Percentiles rank a stretch among this genome's conserved stretches.
These are phyloP conservation scores for Globisporangium lucens DNA, from an alignment of 352 stramenopile genomes.

Conservation along the genomic window DNA sequence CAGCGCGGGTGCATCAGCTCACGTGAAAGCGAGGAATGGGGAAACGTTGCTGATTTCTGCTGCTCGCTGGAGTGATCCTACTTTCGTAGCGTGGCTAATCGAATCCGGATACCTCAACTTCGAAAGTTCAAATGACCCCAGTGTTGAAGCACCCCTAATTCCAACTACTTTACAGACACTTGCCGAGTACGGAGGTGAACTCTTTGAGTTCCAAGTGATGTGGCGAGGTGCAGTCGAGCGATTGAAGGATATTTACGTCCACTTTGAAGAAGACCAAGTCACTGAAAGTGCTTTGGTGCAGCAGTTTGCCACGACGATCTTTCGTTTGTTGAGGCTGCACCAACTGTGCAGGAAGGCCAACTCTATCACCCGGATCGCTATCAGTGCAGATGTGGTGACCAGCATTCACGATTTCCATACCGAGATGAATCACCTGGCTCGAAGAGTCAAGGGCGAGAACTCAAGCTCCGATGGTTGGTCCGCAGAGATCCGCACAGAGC, in stretches of 20 bases:
- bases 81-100: background rate
- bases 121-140: background rate
- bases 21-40: conserved; percentile 5
- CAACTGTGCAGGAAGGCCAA: conserved; percentile 6
- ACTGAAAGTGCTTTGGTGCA: background rate
- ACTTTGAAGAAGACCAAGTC: conserved; percentile 6
- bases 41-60: conserved; percentile 6
- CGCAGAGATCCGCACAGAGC: background rate
- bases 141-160: background rate
- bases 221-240: conserved; percentile 1
- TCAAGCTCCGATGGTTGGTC: background rate
- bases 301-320: conserved; percentile 7
- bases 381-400: background rate
- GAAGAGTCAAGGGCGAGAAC: background rate
- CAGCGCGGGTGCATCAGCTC: conserved; percentile 1
- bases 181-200: background rate
- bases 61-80: conserved; percentile 4
- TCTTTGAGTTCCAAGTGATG: conserved; percentile 10
- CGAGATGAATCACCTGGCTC: conserved; percentile 11
- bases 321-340: conserved; percentile 4
- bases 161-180: background rate
- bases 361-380: conserved; percentile 1
- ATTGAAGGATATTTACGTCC: background rate
- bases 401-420: conserved; percentile 13
- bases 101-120: conserved; percentile 5